phyloP scores from a whole-genome alignment of 140 eudicot species.

The Stevia rebaudiana region DNA sequence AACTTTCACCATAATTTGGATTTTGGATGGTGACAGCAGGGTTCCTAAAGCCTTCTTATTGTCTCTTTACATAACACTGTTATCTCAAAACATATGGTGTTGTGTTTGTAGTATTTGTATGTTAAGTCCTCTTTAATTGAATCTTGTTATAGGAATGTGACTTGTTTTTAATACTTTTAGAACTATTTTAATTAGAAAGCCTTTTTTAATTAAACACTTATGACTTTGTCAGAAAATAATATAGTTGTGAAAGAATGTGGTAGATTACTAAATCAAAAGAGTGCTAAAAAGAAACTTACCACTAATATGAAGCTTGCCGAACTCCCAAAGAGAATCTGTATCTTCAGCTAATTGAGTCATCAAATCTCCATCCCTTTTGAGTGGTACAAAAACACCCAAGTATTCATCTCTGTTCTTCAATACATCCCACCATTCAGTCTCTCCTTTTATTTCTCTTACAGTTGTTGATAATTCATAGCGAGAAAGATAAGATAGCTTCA shows the following conservation, averaged over 20 bases:
- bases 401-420: conserved; percentile 8
- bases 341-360: conserved; percentile 19
- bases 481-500: conserved; percentile 15
- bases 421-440: conserved; percentile 28
- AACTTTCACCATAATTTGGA: not conserved
- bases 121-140: not conserved
- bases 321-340: conserved; percentile 19
- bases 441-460: conserved; percentile 17
- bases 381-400: conserved; percentile 14
- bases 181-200: not conserved
- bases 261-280: not conserved
- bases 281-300: conserved; percentile 8
- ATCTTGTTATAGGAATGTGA: not conserved
- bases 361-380: conserved; percentile 19
- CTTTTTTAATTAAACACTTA: not conserved
- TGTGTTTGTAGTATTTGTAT: not conserved
- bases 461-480: not conserved
- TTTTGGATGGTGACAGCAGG: not conserved
- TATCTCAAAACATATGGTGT: not conserved
- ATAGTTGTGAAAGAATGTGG: not conserved
- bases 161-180: not conserved
- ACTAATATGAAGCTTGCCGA: not conserved
- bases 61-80: not conserved
- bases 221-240: not conserved
- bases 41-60: not conserved